Evolutionary conservation across 2,329 filamentous ascomycete genomes (phyloP), one percentile per base, ranked within the genome.

Genomic region (Ambrosiella xylebori): DNA sequence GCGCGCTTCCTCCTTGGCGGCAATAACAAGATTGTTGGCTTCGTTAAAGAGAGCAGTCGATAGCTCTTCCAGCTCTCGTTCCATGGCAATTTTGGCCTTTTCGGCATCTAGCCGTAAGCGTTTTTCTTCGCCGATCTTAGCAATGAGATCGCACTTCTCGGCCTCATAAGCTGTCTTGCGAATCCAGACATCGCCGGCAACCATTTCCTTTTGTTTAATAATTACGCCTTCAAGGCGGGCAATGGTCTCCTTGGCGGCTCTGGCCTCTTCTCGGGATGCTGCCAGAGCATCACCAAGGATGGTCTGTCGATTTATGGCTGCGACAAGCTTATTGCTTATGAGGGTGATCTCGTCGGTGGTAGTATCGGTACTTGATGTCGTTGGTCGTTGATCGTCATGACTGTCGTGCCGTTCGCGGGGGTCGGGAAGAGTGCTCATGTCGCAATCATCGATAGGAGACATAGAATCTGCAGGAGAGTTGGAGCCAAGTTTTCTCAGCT

Each of bases 21-120:
- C 82, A 47, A 65, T 68, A 56, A 98, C 93, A 91, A 98, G 97
- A 76, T 86, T 90, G 72, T 98, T 97, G 54, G 93, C 93, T 74
- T 98, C 91, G 67, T 97, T 89, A 62, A 98, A 98, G n/a, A 98
- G 77, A 36, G 88, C 89, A 1, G 88, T 83, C 0, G 93, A 97
- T 62, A 98, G 71, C 56, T 82, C 87, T 71, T 97, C 93, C 51
- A 98, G 73, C 70, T 98, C 93, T 64, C 86, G 83, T 68, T 98
- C 93, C 37, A 96, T 95, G 62, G 83, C 83, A 69, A 85, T 87
- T 74, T 93, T 95, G 58, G 88, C 86, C 68, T 80, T 82, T 66
- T 90, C 85, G 9, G 79, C 79, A 51, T 82, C 78, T 7, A 74
- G 68, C n/a, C 84, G 79, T 63, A 80, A 75, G 54, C 73, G 76